phyloP scores from a whole-genome alignment of 2,329 filamentous ascomycete genomes.

The Pseudogymnoascus sp. region DNA sequence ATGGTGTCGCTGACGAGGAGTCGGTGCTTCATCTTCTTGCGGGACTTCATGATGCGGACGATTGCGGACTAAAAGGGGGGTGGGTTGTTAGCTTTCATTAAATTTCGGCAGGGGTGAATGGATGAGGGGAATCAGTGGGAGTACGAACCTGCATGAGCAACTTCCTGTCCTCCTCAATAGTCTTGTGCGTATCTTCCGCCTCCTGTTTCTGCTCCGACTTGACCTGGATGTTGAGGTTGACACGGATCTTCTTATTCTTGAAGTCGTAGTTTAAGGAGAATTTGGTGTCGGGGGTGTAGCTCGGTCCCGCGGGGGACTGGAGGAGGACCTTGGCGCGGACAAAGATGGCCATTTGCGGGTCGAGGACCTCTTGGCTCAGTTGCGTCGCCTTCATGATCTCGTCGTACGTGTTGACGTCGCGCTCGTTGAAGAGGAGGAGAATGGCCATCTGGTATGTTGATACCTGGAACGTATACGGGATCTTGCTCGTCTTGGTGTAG shows the following conservation, averaged over 20 bases:
- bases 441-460: constrained; percentile 98
- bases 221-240: constrained; percentile 92
- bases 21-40: constrained; percentile 97
- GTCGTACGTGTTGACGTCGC: constrained; percentile 76
- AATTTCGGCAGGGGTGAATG: constrained; percentile 3
- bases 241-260: constrained; percentile 96
- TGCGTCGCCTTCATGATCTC: constrained; percentile 79
- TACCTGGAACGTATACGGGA: constrained; percentile 93
- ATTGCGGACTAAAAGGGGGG: constrained; percentile 71
- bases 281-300: constrained; percentile 69
- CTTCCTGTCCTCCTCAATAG: constrained; percentile 96
- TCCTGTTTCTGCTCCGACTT: constrained; percentile 96
- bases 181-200: constrained; percentile 96
- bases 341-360: constrained; percentile 79
- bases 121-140: constrained; percentile 4
- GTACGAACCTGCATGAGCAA: constrained; percentile 83
- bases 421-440: constrained; percentile 88
- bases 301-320: constrained; percentile 64
- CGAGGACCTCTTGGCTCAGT: constrained; percentile 73
- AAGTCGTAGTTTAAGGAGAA: constrained; percentile 90
- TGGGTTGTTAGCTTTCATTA: constrained; percentile 23
- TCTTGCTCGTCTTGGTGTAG: constrained; percentile 83
- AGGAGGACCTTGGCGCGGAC: constrained; percentile 87
- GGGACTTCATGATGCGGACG: constrained; percentile 98
- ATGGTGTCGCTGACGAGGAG: constrained; percentile 94